phyloP scores from a whole-genome alignment of 1,139 yeast genomes.

The Magnusiomyces suaveolens region DNA sequence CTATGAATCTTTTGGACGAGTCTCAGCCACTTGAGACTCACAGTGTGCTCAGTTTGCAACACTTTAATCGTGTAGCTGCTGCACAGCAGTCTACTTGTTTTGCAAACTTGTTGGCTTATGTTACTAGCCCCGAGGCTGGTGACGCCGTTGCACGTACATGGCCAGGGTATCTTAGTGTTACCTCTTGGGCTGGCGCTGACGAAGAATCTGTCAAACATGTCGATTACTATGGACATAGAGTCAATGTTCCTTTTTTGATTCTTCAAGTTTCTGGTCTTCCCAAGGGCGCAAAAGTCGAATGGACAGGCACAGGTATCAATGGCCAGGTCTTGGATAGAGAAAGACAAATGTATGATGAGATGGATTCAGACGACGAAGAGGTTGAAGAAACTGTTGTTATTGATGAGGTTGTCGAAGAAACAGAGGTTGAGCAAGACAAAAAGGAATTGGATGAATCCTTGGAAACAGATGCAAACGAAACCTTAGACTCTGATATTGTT shows the following conservation, averaged over 20 bases:
- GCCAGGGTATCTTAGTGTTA: slow-evolving; percentile 19
- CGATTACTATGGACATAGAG: slow-evolving; percentile 1
- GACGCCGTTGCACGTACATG: slow-evolving; percentile 35
- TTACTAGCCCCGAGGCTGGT: slow-evolving; percentile 34
- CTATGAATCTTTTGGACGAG: slow-evolving; percentile 39
- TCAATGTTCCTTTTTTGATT: slow-evolving; percentile 27
- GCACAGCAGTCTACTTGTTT: slow-evolving; percentile 36
- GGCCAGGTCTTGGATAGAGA: neutral
- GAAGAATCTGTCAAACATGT: slow-evolving; percentile 18
- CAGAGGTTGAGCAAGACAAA: neutral
- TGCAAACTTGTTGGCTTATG: slow-evolving; percentile 46
- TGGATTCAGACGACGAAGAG: neutral
- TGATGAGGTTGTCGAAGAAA: neutral
- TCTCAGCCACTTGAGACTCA: slow-evolving; percentile 25
- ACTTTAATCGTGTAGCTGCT: slow-evolving; percentile 52
- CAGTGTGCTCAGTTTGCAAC: slow-evolving; percentile 57
- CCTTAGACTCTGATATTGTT: neutral
- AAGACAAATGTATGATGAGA: neutral
- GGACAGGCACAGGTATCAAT: slow-evolving; percentile 40
- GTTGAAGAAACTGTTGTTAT: neutral
- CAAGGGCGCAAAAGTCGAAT: slow-evolving; percentile 60
- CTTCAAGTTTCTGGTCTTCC: slow-evolving; percentile 60
- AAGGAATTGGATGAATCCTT: neutral
- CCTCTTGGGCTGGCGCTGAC: slow-evolving; percentile 4
- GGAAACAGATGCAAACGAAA: neutral